Evolutionary conservation across 2,329 filamentous ascomycete genomes (phyloP), one percentile per base, ranked within the genome.

Genomic region (Colletotrichum tanaceti): DNA sequence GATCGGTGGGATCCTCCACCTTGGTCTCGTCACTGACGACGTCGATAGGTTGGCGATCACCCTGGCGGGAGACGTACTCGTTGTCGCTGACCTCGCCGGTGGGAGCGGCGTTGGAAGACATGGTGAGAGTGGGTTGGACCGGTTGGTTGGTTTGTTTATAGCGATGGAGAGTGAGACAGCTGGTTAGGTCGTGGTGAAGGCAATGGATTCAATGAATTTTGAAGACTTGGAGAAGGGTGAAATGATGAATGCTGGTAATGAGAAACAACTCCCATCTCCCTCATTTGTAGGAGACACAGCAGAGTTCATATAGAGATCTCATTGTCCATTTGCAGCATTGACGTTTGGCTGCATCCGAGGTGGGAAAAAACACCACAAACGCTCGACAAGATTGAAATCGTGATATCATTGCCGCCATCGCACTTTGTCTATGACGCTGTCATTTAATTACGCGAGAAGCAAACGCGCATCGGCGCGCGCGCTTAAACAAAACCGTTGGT

Each of bases 1-100:
- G 71, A 14, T 78, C 74, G 35, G 79, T 75, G 0, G 77, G 76
- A 4, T 79, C 77, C 49, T 79, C 79, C 4, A 81, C 64, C 10
- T 69, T 68, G 24, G 73, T 75, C 6, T 72, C 63, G 46, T 81
- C 80, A 0, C 74, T 73, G 20, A 79, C 74, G 2, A 81, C 79
- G 4, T 77, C 74, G 20, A 80, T 57, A 10, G 73, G 70, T 58
- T 77, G 73, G 61, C 62, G 58, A 11, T 76, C 70, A 24, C 77
- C 77, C 39, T 74, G 57, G 46, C 77, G 77, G 10, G 78, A 79
- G 55, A 79, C 76, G 73, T 81, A 79, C 9, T 59, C 57, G 47
- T 70, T 59, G 41, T 71, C 68, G 53, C 68, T 55, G 5, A 65
- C 55, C 10, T 70, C 55, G 13, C 68, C 60, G 13, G 60, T 53